Evolutionary conservation across 2,329 filamentous ascomycete genomes (phyloP), one percentile per base, ranked within the genome.

Genomic region (Fusarium sp.): DNA sequence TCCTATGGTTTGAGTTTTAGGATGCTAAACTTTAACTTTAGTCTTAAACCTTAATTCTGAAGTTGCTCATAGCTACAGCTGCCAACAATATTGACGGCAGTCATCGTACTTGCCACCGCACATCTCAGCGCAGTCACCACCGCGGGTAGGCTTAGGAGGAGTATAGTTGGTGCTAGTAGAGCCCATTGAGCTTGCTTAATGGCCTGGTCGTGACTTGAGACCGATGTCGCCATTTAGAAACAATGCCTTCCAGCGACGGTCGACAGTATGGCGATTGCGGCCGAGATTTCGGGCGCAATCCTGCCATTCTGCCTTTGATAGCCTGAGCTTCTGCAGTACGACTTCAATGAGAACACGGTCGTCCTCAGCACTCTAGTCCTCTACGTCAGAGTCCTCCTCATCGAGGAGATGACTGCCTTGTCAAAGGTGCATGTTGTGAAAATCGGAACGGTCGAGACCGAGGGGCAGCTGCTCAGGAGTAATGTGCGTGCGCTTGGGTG

Each of bases 341-440:
- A 90, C 80, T 75, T 89, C 86, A n/a, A 90, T 85, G 2, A 90
- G 78, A 54, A 88, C 79, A 53, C 85, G 80, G 72, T 90, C 87
- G 60, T 90, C 86, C 62, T 89, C 87, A 3, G 79, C 78, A 57
- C 81, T 87, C 88, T 87, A 90, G 35, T 76, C 75, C 55, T 79
- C 77, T 57, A 82, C 81, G 3, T 73, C 76, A 47, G 81, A 81
- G 26, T 76, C 68, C 13, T 81, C 73, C 32, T 79, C 77, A 1
- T 75, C 75, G 49, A 76, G 76, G 19, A 67, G 59, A 52, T 76
- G 65, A 44, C 74, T 66, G 34, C 56, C 69, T 48, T 69, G 67
- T 51, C 65, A 69, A n/a, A 69, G 72, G 41, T 58, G 72, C 53
- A 72, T 71, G 40, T 74, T 74, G 74, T 88, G 85, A 68, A 83